Conservation (phyloP, 495 filamentous ascomycete genomes). For the Annulohypoxylon bovei region DNA sequence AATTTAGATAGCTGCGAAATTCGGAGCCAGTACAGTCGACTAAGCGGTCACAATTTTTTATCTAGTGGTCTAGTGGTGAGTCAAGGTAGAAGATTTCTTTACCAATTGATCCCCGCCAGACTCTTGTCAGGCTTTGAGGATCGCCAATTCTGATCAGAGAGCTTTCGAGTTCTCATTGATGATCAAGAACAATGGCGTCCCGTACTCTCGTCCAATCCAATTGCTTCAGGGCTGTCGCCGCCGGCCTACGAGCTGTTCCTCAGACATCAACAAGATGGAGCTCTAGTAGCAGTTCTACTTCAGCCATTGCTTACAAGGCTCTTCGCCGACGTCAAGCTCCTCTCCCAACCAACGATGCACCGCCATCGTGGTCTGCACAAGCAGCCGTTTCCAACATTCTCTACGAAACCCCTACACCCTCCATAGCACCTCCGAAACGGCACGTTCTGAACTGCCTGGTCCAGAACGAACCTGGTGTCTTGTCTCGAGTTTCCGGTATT, state of each 20-base stretch:
- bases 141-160: constrained; percentile 38
- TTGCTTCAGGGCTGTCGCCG: constrained; percentile 45
- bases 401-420: constrained; percentile 93
- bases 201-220: constrained; percentile 52
- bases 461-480: constrained; percentile 97
- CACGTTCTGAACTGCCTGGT: constrained; percentile 98
- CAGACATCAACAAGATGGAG: constrained; percentile 45
- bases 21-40: constrained; percentile 31
- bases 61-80: constrained; percentile 23
- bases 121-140: constrained; percentile 28
- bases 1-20: constrained; percentile 42
- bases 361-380: constrained; percentile 89
- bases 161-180: constrained; percentile 38
- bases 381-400: constrained; percentile 97
- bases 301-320: constrained; percentile 96
- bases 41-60: constrained; percentile 34
- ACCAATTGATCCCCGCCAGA: constrained; percentile 37
- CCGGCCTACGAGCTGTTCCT: constrained; percentile 26
- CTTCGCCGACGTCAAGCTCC: constrained; percentile 87
- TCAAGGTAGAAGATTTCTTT: constrained; percentile 29
- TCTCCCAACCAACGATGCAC: constrained; percentile 77
- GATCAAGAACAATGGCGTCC: constrained; percentile 57
- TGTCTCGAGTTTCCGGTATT: constrained; percentile 96
- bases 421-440: constrained; percentile 84
- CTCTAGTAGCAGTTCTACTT: constrained; percentile 74